Base-by-base conservation (phyloP, 768 basidiomycete species). In the Leccinellum albellum region DNA sequence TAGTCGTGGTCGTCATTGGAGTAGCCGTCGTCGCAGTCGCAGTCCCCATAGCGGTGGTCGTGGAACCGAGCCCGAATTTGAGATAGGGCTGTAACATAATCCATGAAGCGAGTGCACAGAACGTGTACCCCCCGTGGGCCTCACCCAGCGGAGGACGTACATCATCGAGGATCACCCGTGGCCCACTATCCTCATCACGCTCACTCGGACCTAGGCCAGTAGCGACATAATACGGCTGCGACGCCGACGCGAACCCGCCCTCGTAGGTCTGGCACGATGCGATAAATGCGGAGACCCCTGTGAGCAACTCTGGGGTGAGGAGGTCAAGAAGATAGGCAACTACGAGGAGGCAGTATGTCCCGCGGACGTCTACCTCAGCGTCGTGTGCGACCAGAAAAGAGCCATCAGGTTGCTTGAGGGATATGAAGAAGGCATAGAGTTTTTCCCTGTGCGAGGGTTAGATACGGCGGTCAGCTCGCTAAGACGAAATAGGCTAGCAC, bases 121-220 rank as follows among this genome's bases (percentile, higher is more conserved):
- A 97, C 0, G 96, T 93, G 74, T 99, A 98, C 0, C 97, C 97
- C 7, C 97, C 97, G 61, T 99, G 97, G 0, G 97, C 94, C 73
- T 99, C 97, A 10, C 96, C 96, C 21, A 97, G 84, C 0, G 88
- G 78, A 0, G 94, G 90, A 0, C 88, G 81, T 1, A 86, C 81
- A 3, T 71, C 69, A 3, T 72, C 63, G 42, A 82, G 70, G 21
- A 78, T 15, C 50, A 29, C 62, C 59, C n/a, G 32, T 31, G n/a
- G 54, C 17, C 35, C 35, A 37, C 17, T 37, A 8, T 17, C 15
- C 17, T 3, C 3, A 13, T 17, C 17, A 37, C 17, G 17, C 14
- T n/a, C 35, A 37, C 17, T 6, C 17, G 4, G 17, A 8, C 8
- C 35, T 17, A 15, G 35, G 35, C 17, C 35, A 37, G 35, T 55